These are phyloP conservation scores for Thalassiosira hispida DNA, from an alignment of 352 stramenopile species.

Conservation along the genomic window DNA sequence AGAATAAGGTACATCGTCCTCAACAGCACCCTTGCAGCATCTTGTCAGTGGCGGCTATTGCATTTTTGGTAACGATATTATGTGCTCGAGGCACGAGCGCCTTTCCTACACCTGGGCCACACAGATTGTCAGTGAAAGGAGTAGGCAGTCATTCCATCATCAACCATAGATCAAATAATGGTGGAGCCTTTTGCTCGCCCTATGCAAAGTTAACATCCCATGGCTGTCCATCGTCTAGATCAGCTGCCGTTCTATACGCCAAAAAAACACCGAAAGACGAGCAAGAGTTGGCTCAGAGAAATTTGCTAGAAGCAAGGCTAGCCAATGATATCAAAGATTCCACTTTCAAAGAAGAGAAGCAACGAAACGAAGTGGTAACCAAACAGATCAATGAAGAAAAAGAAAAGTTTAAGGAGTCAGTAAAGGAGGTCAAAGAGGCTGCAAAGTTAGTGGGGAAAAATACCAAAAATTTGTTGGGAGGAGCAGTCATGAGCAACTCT, in stretches of 20 bases:
- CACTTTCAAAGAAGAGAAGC: slow-evolving; percentile 28
- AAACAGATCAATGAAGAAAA: slow-evolving; percentile 50
- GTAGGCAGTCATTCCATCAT: background rate
- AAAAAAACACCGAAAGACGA: slow-evolving; percentile 10
- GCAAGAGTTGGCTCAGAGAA: slow-evolving; percentile 11
- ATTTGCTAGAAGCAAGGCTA: slow-evolving; percentile 15
- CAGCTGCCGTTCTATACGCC: background rate
- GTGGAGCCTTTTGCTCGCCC: background rate
- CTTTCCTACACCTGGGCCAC: background rate
- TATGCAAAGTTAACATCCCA: background rate
- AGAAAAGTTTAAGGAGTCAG: slow-evolving; percentile 52
- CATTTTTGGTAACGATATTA: background rate
- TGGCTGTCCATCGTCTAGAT: slow-evolving; percentile 1
- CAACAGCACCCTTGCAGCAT: background rate
- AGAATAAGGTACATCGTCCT: background rate
- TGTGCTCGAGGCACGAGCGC: background rate
- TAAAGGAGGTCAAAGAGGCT: slow-evolving; percentile 60
- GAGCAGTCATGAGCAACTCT: slow-evolving; percentile 21
- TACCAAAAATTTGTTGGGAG: slow-evolving; percentile 25
- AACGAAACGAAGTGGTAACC: slow-evolving; percentile 30
- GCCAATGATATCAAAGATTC: slow-evolving; percentile 32
- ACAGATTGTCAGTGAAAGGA: background rate
- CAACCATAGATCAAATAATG: background rate
- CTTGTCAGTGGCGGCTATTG: background rate
- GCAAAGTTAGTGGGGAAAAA: slow-evolving; percentile 30